Base-by-base conservation (phyloP, 2,329 filamentous ascomycete species). In the Trichoderma atrobrunneum region DNA sequence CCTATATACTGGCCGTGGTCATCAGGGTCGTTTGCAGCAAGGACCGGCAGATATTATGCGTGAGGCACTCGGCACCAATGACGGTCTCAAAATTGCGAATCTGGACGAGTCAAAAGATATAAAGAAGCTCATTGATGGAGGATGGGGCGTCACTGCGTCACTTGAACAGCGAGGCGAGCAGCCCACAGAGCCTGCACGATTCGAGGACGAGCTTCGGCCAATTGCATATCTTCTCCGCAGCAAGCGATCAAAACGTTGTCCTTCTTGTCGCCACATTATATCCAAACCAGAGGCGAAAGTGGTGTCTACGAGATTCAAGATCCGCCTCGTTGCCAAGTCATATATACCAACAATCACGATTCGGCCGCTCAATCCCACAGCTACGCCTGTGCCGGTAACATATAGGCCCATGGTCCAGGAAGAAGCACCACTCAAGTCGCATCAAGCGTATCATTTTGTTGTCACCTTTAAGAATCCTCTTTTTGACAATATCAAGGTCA, bases 281-380 rank as follows among this genome's bases (percentile, higher is more conserved):
- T 93, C 94, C 73, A 97, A 97, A 80, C 96, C 95, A 16, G 96
- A 99, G 82, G 89, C 91, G 72, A 99, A 98, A 81, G 91, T 97
- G 36, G 90, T 90, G 61, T 95, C 92, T 67, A 96, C 93, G 7
- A 92, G 95, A 34, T 98, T 96, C 87, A 93, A 95, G 78, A 98
- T 99, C 81, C 92, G 93, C 70, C 88, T 98, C 0, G 91, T 98
- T 6, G 97, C 96, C 26, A 88, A 91, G 70, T 94, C 91, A 79
- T 95, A 97, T 82, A 93, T 99, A 74, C 96, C 96, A 1, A 90
- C 90, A 72, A 90, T 98, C 73, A 89, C 90, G 34, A 88, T 98
- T 76, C 88, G 89, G 64, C 90, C 91, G 30, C 83, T 93, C 64
- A 81, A 84, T 73, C 81, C 82, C 6, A 80, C 80, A 39, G 78